Base-by-base conservation (phyloP, 495 filamentous ascomycete genomes). In the Stereocaulon alpinum region DNA sequence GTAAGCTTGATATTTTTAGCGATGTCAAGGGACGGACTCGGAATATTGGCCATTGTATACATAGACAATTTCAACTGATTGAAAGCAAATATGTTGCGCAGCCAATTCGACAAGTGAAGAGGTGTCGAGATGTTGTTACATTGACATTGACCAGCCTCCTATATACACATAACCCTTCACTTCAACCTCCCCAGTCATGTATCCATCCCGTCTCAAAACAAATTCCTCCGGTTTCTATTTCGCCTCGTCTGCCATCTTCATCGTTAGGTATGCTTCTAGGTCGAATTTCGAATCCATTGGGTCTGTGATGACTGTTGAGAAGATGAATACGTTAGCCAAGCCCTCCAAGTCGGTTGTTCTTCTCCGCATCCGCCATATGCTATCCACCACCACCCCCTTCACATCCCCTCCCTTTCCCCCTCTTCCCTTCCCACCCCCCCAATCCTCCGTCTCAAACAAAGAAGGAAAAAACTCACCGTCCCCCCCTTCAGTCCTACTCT, bases 251-350 rank as follows among this genome's bases (percentile, higher is more conserved):
- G 77, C 75, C 64, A 66, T 59, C 59, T 90, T 78, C 64, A 80
- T 73, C 61, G 84, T 83, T 68, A 96, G 68, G 73, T 82, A 91
- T 49, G 85, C 83, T 76, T 96, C 91, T 55, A 96, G 77, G 71
- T 98, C 89, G 77, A 96, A 97, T 64, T 86, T 84, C 63, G 88
- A 80, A 70, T 91, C 84, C 61, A 83, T 81, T 54, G 86, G 85
- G 73, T 97, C 87, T 70, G 85, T 84, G 73, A 92, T 84, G 61
- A 91, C 89, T 95, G 71, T 64, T 11, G 65, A 29, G 52, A 29
- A 56, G 58, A 32, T n/a, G n/a, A n/a, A n/a, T 34, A 27, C 53
- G 74, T 72, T 55, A 62, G 22, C 29, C 45, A 12, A 40, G 14
- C 7, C 1, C 27, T 37, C 15, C 2, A 7, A 1, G 0, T 29